These are phyloP conservation scores for Fusarium denticulatum DNA, from an alignment of 2,329 filamentous ascomycete species.

Conservation along the genomic window DNA sequence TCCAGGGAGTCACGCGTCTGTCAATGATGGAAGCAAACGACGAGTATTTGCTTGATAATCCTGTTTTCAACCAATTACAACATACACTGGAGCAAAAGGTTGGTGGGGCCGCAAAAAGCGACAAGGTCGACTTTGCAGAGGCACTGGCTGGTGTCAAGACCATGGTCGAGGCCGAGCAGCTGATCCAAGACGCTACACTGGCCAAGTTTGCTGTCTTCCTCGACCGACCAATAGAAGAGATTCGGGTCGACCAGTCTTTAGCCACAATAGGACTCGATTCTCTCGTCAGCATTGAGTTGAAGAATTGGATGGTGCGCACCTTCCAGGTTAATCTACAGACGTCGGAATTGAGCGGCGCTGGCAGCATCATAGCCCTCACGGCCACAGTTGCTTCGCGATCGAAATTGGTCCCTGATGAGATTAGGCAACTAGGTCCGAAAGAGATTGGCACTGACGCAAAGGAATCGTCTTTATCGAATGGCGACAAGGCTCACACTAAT, in stretches of 20 bases:
- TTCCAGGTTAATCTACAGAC: conserved; percentile 12
- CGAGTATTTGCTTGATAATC: not conserved
- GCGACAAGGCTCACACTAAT: not conserved
- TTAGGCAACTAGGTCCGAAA: not conserved
- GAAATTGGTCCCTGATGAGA: not conserved
- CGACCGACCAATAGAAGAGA: not conserved
- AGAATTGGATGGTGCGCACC: conserved; percentile 15
- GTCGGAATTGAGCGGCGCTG: conserved; percentile 1
- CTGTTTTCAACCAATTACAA: not conserved
- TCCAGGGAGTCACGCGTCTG: not conserved
- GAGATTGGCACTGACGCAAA: not conserved
- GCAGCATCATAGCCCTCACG: not conserved
- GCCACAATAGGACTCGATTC: not conserved
- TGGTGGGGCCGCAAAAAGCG: not conserved
- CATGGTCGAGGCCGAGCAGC: not conserved
- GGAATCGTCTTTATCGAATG: not conserved
- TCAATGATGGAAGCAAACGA: conserved; percentile 9
- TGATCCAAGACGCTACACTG: not conserved
- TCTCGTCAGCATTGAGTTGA: conserved; percentile 6
- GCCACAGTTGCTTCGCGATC: not conserved
- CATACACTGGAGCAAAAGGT: not conserved
- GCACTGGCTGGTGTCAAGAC: not conserved
- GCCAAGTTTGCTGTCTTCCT: conserved; percentile 12
- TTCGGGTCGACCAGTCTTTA: not conserved
- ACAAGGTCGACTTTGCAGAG: not conserved